These are phyloP conservation scores for Lathyrus oleraceus DNA, from an alignment of 306 rosid species.

Conservation along the genomic window DNA sequence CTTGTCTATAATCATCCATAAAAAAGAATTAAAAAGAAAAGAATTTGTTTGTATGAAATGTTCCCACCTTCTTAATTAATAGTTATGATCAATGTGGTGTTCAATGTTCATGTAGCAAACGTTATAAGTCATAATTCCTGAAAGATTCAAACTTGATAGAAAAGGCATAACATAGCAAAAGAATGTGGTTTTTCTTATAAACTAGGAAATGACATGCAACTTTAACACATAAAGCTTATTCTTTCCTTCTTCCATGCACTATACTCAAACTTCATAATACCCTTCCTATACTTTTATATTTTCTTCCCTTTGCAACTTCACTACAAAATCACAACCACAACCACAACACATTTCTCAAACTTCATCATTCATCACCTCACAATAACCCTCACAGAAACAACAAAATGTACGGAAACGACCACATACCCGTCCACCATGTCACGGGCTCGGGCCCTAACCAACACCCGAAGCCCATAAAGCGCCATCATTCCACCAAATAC, in stretches of 20 bases:
- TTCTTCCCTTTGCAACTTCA: slow-evolving; percentile 30
- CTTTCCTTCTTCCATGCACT: slow-evolving; percentile 62
- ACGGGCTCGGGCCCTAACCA: slow-evolving; percentile 26
- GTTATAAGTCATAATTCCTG: not conserved
- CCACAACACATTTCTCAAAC: not conserved
- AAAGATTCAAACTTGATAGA: slow-evolving; percentile 31
- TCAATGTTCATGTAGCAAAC: not conserved
- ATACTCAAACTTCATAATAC: slow-evolving; percentile 42
- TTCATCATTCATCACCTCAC: slow-evolving; percentile 26
- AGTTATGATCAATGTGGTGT: not conserved
- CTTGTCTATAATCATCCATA: too few relatives aligned
- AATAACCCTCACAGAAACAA: not conserved
- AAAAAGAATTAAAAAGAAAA: too few relatives aligned
- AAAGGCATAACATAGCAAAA: not conserved
- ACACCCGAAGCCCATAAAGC: slow-evolving; percentile 42
- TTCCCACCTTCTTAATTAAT: not conserved
- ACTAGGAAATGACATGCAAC: slow-evolving; percentile 25
- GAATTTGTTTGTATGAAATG: too few relatives aligned
- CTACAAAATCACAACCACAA: slow-evolving; percentile 27
- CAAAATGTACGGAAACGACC: slow-evolving; percentile 43
- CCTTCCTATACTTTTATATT: not conserved
- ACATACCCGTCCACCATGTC: slow-evolving; percentile 46
- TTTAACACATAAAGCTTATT: slow-evolving; percentile 46
- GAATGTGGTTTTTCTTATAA: slow-evolving; percentile 8
- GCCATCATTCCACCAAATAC: slow-evolving; percentile 62